These are phyloP conservation scores for Salvia sclarea DNA, from an alignment of 305 asterid genomes.

Conservation along the genomic window DNA sequence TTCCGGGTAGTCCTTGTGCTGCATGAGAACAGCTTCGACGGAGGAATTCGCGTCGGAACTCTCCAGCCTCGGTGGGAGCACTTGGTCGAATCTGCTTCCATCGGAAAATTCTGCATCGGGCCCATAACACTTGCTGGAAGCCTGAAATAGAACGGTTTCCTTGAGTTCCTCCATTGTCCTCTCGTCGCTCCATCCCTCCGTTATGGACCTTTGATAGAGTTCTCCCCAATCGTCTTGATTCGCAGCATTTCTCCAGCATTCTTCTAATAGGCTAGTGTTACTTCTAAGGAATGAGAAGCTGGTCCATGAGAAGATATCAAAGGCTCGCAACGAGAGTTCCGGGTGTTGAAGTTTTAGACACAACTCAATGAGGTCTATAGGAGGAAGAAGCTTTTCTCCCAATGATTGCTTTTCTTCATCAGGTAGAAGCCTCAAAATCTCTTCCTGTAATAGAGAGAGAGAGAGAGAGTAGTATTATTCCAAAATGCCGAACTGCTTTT, in stretches of 20 bases:
- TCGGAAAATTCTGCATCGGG: conserved; percentile 60
- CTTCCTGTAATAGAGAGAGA: conserved; percentile 60
- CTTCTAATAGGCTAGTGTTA: conserved; percentile 72
- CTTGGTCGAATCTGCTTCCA: conserved; percentile 62
- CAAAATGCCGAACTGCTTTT: neutral
- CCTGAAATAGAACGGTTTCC: conserved; percentile 71
- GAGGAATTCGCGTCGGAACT: conserved; percentile 46
- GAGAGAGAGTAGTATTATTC: neutral
- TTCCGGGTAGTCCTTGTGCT: conserved; percentile 82
- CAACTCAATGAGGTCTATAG: conserved; percentile 71
- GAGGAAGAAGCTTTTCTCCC: conserved; percentile 60
- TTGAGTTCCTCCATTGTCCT: conserved; percentile 51
- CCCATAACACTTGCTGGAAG: conserved; percentile 77
- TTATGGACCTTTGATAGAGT: conserved; percentile 55
- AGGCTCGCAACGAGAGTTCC: conserved; percentile 64
- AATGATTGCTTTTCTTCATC: conserved; percentile 66
- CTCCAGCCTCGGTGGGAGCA: conserved; percentile 62
- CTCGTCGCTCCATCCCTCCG: conserved; percentile 86
- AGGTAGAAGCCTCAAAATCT: conserved; percentile 50
- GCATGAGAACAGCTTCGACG: conserved; percentile 72
- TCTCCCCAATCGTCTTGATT: conserved; percentile 82
- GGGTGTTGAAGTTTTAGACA: conserved; percentile 64
- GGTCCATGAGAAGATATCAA: conserved; percentile 84
- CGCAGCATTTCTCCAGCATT: conserved; percentile 95
- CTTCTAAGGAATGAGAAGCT: conserved; percentile 69